Evolutionary conservation across 176 grass and related monocot species (phyloP).

Genomic region (Rhynchospora breviuscula): DNA sequence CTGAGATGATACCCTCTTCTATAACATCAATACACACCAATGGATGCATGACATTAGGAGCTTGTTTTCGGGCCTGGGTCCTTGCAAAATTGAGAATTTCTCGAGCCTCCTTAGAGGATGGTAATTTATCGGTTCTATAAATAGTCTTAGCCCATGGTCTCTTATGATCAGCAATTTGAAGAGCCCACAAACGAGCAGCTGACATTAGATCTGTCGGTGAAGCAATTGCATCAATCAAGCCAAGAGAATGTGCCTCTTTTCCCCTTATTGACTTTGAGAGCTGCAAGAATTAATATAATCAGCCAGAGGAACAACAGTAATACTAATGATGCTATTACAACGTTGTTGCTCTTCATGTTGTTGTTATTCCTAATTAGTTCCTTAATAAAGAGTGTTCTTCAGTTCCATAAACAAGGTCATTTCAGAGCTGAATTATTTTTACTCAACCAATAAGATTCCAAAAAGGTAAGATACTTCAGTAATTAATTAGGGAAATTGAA

Average conservation of each 20-base stretch:
- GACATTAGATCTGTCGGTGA: conserved; percentile 53
- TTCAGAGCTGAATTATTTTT: background rate
- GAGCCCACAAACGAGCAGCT: conserved; percentile 53
- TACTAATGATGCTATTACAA: background rate
- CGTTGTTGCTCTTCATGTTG: background rate
- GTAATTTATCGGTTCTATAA: conserved; percentile 59
- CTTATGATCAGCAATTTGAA: conserved; percentile 58
- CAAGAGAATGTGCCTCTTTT: conserved; percentile 48
- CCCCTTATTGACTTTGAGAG: conserved; percentile 77
- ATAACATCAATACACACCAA: conserved; percentile 75
- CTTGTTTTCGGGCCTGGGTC: conserved; percentile 44
- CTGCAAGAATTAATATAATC: conserved; percentile 30
- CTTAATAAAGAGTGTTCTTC: background rate
- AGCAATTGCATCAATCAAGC: conserved; percentile 59
- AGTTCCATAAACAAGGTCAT: background rate
- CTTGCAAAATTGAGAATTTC: conserved; percentile 58
- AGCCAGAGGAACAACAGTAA: background rate
- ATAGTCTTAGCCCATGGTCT: conserved; percentile 76
- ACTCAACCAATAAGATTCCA: background rate
- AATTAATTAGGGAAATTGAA: background rate
- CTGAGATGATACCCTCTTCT: conserved; percentile 70
- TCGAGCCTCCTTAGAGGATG: conserved; percentile 38
- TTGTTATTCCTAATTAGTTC: background rate
- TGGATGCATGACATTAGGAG: conserved; percentile 51
- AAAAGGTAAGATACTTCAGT: background rate